Conservation (phyloP, 495 filamentous ascomycete genomes). For the Penicillium lagena region DNA sequence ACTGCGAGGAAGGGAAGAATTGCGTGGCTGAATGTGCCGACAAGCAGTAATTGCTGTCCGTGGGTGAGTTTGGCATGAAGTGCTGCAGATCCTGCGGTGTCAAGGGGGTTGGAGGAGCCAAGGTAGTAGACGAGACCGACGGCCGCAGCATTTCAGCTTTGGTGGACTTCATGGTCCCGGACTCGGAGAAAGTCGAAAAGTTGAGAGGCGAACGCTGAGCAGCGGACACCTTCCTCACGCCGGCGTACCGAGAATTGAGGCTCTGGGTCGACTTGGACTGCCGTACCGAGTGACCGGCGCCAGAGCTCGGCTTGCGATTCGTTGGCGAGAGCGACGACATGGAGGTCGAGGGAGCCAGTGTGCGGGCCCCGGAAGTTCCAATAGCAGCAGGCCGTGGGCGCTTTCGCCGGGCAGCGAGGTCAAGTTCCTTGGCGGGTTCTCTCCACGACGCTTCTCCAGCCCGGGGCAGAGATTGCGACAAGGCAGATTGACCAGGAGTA, state of each 20-base stretch:
- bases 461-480: conserved; percentile 20
- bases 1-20: conserved; percentile 36
- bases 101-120: conserved; percentile 43
- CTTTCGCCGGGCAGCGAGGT: conserved; percentile 49
- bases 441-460: conserved; percentile 27
- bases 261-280: conserved; percentile 50
- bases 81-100: conserved; percentile 40
- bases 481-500: conserved; percentile 13
- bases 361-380: conserved; percentile 33
- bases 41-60: conserved; percentile 33
- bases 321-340: conserved; percentile 37
- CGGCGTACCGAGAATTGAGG: conserved; percentile 43
- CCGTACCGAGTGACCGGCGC: conserved; percentile 33
- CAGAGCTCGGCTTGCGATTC: conserved; percentile 28
- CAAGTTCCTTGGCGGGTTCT: conserved; percentile 38
- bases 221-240: conserved; percentile 43
- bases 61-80: conserved; percentile 33
- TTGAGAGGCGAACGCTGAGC: conserved; percentile 50
- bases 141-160: conserved; percentile 37
- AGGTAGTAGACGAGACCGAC: conserved; percentile 28
- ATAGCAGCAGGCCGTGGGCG: conserved; percentile 49
- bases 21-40: conserved; percentile 32
- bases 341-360: conserved; percentile 32
- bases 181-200: conserved; percentile 38
- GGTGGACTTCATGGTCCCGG: conserved; percentile 30